These are phyloP conservation scores for Penicillium oxalicum DNA, from an alignment of 2,329 filamentous ascomycete species.

Conservation along the genomic window DNA sequence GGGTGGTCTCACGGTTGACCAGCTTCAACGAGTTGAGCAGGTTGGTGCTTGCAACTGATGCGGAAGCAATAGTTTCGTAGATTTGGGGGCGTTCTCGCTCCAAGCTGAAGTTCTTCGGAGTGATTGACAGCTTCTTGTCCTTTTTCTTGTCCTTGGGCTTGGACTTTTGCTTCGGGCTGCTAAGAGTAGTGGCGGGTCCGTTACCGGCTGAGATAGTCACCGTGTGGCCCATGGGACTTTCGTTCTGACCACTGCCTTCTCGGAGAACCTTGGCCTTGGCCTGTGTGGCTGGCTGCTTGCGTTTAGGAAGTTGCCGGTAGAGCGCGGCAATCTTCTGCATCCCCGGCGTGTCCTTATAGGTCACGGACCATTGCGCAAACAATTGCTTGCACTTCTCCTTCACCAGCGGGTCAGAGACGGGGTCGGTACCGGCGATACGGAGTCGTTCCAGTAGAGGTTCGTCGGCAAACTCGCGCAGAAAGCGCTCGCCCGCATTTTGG, in stretches of 20 bases:
- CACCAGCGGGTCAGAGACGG: conserved; percentile 79
- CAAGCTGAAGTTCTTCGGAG: conserved; percentile 64
- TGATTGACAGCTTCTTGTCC: conserved; percentile 45
- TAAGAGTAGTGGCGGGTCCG: conserved; percentile 35
- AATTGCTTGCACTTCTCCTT: conserved; percentile 79
- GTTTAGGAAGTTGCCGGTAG: conserved; percentile 62
- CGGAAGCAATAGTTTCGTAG: conserved; percentile 79
- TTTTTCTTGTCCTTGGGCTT: conserved; percentile 50
- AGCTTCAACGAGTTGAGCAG: conserved; percentile 79
- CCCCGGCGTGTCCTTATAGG: conserved; percentile 74
- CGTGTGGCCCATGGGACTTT: conserved; percentile 33
- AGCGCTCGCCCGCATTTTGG: conserved; percentile 83
- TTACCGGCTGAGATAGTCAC: conserved; percentile 36
- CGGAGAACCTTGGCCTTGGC: conserved; percentile 76
- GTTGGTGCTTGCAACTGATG: conserved; percentile 86
- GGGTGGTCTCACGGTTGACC: conserved; percentile 82
- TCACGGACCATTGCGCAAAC: conserved; percentile 77
- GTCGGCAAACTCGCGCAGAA: conserved; percentile 82
- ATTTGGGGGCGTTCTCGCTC: conserved; percentile 83
- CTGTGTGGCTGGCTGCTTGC: conserved; percentile 67
- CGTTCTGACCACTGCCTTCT: conserved; percentile 59
- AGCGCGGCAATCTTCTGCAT: conserved; percentile 74
- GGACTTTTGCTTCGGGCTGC: conserved; percentile 32
- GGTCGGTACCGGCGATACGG: conserved; percentile 77
- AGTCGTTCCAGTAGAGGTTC: conserved; percentile 88